Evolutionary conservation across 192 early-diverging fungal species (phyloP), one percentile per base, ranked within the genome.

Genomic region (Backusella mclennaniae): DNA sequence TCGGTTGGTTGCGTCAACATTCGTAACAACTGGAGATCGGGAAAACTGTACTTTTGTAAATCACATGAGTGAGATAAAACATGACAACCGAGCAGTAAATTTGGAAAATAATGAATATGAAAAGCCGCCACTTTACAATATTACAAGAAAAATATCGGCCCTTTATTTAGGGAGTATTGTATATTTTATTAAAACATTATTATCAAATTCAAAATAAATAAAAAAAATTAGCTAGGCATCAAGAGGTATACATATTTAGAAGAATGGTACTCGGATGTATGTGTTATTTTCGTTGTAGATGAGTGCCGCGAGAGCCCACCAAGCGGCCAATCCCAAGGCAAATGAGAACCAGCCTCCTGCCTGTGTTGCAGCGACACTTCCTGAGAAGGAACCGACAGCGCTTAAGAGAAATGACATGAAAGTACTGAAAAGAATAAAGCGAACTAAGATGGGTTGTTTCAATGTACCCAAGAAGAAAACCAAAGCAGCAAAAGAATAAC

Each of bases 401-500:
- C 74, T 44, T 0, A 76, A 76, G 41, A 76, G 46, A 17, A 39
- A 76, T 36, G 74, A 4, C 46, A 76, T 14, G 67, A 69, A 66
- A 31, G 44, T 53, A 70, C 36, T 38, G 49, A 31, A 38, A 44
- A 77, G 69, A 17, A 77, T 63, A 17, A 72, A 14, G 17, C 67
- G 46, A 23, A 76, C 42, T 4, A 74, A 29, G 3, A 67, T 8
- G 41, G 73, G 73, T 33, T 74, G 73, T 31, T 59, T 74, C 39
- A 63, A 74, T 3, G 73, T 74, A 74, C 56, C 73, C 38, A 76
- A 23, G 67, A 76, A 76, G 38, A 71, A 70, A 38, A 70, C 1
- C 69, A 33, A 33, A 6, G 67, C 66, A 42, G 42, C 39, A 23
- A 39, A 35, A 29, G 0, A 29, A 29, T 63, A 63, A 4, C 23